Conservation (phyloP, 768 basidiomycete genomes). For the Asterophora parasitica region DNA sequence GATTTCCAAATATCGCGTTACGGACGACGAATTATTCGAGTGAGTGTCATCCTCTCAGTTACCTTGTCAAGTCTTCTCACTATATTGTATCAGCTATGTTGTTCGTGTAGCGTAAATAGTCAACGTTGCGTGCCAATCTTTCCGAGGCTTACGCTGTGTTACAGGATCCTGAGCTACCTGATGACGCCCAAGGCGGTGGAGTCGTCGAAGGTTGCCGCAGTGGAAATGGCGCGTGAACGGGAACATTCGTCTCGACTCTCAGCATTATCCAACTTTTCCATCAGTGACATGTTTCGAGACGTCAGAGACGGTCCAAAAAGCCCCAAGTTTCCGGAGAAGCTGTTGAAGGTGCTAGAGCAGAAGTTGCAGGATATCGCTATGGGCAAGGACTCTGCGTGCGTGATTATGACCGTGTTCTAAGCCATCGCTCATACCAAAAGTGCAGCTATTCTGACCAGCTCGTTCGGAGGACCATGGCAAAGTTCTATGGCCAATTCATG, state of each 20-base stretch:
- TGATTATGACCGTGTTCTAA: conserved; percentile 16
- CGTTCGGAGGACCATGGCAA: conserved; percentile 84
- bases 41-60: conserved; percentile 28
- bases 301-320: conserved; percentile 74
- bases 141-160: neutral
- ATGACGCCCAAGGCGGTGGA: conserved; percentile 54
- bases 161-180: conserved; percentile 69
- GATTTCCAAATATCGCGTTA: conserved; percentile 57
- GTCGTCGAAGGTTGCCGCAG: conserved; percentile 21
- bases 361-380: conserved; percentile 90
- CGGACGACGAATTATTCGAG: conserved; percentile 87
- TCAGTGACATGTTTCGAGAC: conserved; percentile 80
- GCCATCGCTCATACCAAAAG: conserved; percentile 5
- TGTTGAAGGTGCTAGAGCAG: conserved; percentile 86
- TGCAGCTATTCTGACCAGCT: conserved; percentile 84
- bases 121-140: neutral
- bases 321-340: conserved; percentile 91
- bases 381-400: conserved; percentile 87
- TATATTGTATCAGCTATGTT: conserved; percentile 51
- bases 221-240: conserved; percentile 42
- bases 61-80: conserved; percentile 9
- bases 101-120: conserved; percentile 70
- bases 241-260: conserved; percentile 69
- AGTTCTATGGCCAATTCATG: conserved; percentile 88
- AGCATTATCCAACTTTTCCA: conserved; percentile 60